A percentile compares a stretch with the other conserved stretches of the same genome.
Conservation (phyloP, 164 flowering plant genomes). For the Nymphaea thermarum region DNA sequence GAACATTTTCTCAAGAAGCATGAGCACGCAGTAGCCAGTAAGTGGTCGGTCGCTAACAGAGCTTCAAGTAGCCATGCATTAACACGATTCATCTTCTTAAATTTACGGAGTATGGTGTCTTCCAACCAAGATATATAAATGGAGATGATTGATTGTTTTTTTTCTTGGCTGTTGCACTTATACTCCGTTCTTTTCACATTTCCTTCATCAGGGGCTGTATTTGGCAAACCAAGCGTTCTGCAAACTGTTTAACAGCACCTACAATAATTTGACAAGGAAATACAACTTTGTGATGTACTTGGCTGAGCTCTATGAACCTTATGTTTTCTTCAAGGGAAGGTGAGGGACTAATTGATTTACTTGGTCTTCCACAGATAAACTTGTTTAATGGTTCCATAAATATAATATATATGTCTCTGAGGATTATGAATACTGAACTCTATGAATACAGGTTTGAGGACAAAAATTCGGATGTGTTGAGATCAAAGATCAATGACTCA, state of each 20-base stretch:
- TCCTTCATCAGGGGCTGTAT: neutral
- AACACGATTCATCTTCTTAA: too few relatives aligned
- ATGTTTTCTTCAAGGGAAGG: slow-evolving; percentile 44
- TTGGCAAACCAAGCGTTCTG: slow-evolving; percentile 10
- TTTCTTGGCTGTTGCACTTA: too few relatives aligned
- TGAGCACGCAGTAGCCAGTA: too few relatives aligned
- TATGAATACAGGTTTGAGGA: slow-evolving; percentile 46
- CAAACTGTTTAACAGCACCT: slow-evolving; percentile 8
- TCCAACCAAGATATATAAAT: too few relatives aligned
- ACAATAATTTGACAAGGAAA: slow-evolving; percentile 20
- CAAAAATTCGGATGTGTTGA: slow-evolving; percentile 32
- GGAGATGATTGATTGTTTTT: too few relatives aligned
- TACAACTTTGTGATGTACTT: slow-evolving; percentile 28
- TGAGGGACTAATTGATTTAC: slow-evolving; percentile 13
- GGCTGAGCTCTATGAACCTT: slow-evolving; percentile 44
- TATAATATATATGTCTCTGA: neutral
- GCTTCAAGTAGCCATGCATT: too few relatives aligned
- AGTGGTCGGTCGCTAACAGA: too few relatives aligned
- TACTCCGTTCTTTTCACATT: too few relatives aligned
- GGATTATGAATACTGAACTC: neutral
- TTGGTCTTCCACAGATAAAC: neutral
- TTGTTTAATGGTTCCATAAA: neutral
- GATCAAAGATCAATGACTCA: slow-evolving; percentile 9
- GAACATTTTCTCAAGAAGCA: too few relatives aligned
- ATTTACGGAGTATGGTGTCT: too few relatives aligned